phyloP scores from a whole-genome alignment of 176 grass and related monocot genomes.

The Aechmea fasciata region DNA sequence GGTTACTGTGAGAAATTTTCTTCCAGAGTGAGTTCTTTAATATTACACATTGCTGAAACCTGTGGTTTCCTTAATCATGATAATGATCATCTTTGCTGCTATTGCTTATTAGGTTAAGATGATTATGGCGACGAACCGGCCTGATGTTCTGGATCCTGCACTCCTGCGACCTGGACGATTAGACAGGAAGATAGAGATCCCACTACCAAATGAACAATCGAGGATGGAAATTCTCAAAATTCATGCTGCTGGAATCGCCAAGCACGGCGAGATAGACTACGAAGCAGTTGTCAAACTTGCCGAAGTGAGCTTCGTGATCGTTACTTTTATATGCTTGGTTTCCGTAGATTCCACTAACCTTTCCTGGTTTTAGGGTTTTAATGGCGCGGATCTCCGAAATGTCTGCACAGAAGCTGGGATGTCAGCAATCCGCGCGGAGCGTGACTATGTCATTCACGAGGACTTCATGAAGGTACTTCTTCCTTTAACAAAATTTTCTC shows the following conservation, averaged over 20 bases:
- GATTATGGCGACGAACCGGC: conserved; percentile 90
- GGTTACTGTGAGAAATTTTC: too few relatives aligned
- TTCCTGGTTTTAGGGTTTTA: conserved; percentile 48
- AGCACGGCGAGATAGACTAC: conserved; percentile 89
- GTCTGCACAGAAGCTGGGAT: conserved; percentile 94
- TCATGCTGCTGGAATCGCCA: conserved; percentile 81
- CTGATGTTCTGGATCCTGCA: conserved; percentile 88
- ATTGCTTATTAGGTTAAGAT: conserved; percentile 65
- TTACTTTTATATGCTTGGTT: background rate
- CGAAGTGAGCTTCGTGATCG: conserved; percentile 31
- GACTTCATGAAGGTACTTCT: conserved; percentile 88
- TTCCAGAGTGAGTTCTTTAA: too few relatives aligned
- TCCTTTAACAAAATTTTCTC: background rate
- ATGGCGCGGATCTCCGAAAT: conserved; percentile 78
- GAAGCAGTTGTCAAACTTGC: conserved; percentile 92
- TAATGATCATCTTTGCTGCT: background rate
- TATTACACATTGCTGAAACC: too few relatives aligned
- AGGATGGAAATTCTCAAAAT: conserved; percentile 93
- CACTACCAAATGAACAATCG: conserved; percentile 74
- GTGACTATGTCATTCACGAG: conserved; percentile 84
- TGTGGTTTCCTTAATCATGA: background rate
- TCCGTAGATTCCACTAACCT: conserved; percentile 1
- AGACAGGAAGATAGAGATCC: conserved; percentile 94
- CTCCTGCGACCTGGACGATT: conserved; percentile 78
- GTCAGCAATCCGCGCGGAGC: conserved; percentile 80